Base-by-base conservation (phyloP, 1,284 basidiomycete species). In the Trichosporon faecale region DNA sequence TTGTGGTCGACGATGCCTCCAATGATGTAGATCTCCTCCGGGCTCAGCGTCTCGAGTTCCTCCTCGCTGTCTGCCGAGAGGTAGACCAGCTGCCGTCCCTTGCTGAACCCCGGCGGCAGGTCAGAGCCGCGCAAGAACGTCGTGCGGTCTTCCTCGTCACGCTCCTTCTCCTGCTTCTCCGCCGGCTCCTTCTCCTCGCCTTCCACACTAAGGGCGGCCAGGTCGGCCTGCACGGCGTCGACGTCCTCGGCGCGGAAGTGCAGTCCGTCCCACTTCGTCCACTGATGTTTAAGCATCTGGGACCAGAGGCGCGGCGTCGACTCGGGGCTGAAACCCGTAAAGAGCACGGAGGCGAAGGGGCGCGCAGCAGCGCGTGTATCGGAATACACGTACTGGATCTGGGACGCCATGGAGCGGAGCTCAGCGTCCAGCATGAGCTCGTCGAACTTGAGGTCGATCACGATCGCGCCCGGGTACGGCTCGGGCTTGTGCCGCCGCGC, bases 1-100 rank as follows among this genome's bases (percentile, higher is more conserved):
- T 99, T 99, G 76, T 92, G 92, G 82, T 99, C 97, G 72, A 92
- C 92, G 74, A 99, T 92, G 16, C 96, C 97, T 37, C 97, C 97
- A 70, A 99, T 95, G 75, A 99, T 90, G 80, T 99, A 99, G 2
- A 90, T 91, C 80, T 95, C 93, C 68, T 90, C 89, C 73, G 92
- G 89, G 70, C 88, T 90, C 64, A 99, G 87, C 72, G 91, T 89
- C 9, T 86, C 85, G 52, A 99, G 85, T 80, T 96, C 93, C 68
- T 96, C 89, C 64, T 91, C 87, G 5, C 95, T 91, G 84, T 99
- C 97, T 6, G 95, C 96, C 7, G 96, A 98, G 69, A 99, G 89
- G 84, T 99, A 99, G 35, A 98, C 87, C 63, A 98, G 85, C 63
- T 83, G 88, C 66, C 88, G 84, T 67, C 77, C 82, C 40, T 76